phyloP scores from a whole-genome alignment of 208 protist species.

The Jaenimonas drosophilae region DNA sequence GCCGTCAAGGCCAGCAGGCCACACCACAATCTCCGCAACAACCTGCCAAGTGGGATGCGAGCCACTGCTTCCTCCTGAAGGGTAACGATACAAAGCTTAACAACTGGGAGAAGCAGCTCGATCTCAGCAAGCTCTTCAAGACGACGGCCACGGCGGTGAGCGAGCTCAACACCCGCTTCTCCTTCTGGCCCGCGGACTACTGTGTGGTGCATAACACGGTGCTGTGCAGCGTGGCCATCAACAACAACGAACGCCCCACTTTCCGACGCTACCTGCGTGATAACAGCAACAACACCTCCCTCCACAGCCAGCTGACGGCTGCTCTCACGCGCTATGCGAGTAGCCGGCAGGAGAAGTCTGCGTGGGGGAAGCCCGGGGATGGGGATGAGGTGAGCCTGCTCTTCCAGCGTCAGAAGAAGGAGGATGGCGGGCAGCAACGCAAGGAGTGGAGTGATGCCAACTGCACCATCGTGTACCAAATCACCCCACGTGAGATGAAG shows the following conservation, averaged over 20 bases:
- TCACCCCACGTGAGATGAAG: conserved; percentile 80
- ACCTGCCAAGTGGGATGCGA: conserved; percentile 22
- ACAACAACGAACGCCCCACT: conserved; percentile 38
- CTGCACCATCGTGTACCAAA: conserved; percentile 84
- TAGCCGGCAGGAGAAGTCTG: conserved; percentile 11
- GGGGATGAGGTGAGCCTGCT: conserved; percentile 23
- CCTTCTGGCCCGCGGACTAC: conserved; percentile 75
- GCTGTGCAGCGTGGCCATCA: conserved; percentile 49
- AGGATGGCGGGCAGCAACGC: conserved; percentile 24
- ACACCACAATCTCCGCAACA: conserved; percentile 11
- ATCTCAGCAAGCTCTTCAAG: conserved; percentile 48
- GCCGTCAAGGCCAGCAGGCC: conserved; percentile 27
- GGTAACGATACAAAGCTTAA: conserved; percentile 61
- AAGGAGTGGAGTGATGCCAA: conserved; percentile 68
- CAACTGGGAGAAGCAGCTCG: conserved; percentile 35
- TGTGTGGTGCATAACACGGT: conserved; percentile 67
- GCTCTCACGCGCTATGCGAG: no score
- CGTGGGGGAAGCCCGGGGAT: conserved; percentile 15
- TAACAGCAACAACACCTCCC: conserved; percentile 52
- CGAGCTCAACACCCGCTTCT: conserved; percentile 46
- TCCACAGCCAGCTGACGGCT: no score
- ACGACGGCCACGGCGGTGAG: conserved; percentile 45
- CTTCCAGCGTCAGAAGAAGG: conserved; percentile 28
- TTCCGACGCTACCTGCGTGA: conserved; percentile 75
- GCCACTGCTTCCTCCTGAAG: conserved; percentile 54